Conservation (phyloP, 2,329 filamentous ascomycete genomes). For the Aspergillus carbonarius region DNA sequence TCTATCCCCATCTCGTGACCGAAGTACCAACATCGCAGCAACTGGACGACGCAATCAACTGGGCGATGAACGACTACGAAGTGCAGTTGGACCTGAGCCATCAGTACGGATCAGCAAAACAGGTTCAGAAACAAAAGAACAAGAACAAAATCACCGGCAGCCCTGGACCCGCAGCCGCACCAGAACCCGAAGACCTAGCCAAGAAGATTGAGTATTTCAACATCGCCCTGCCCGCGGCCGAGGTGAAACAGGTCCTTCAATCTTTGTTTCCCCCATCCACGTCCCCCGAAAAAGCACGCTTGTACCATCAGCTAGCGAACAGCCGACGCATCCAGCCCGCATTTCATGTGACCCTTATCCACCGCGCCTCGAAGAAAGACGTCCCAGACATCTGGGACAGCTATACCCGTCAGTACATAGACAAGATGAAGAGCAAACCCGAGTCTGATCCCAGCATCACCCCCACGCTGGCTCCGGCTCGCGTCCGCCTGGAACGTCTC, state of each 20-base stretch:
- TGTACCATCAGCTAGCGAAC: slow-evolving; percentile 75
- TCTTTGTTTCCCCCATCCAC: slow-evolving; percentile 62
- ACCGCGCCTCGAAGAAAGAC: slow-evolving; percentile 64
- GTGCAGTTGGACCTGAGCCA: slow-evolving; percentile 73
- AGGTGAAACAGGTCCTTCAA: slow-evolving; percentile 62
- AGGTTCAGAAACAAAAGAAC: slow-evolving; percentile 45
- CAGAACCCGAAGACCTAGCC: slow-evolving; percentile 39
- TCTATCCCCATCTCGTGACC: slow-evolving; percentile 70
- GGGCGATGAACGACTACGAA: slow-evolving; percentile 72
- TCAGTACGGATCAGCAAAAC: slow-evolving; percentile 33
- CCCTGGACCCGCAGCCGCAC: slow-evolving; percentile 15
- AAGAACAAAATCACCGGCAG: slow-evolving; percentile 23
- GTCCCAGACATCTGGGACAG: slow-evolving; percentile 72
- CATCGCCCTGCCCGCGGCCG: slow-evolving; percentile 54
- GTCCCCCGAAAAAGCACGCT: slow-evolving; percentile 55
- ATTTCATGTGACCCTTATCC: slow-evolving; percentile 94
- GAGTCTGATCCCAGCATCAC: slow-evolving; percentile 26
- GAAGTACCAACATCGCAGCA: slow-evolving; percentile 69
- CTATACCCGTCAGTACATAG: slow-evolving; percentile 62
- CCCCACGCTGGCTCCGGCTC: slow-evolving; percentile 35
- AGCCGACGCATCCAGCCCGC: slow-evolving; percentile 73
- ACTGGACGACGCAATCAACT: slow-evolving; percentile 75
- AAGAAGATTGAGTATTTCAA: slow-evolving; percentile 67
- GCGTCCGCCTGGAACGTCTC: slow-evolving; percentile 62
- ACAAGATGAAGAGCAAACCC: slow-evolving; percentile 30